Base-by-base conservation (phyloP, 306 rosid genomes). In the Cyclanthera cordifolia region DNA sequence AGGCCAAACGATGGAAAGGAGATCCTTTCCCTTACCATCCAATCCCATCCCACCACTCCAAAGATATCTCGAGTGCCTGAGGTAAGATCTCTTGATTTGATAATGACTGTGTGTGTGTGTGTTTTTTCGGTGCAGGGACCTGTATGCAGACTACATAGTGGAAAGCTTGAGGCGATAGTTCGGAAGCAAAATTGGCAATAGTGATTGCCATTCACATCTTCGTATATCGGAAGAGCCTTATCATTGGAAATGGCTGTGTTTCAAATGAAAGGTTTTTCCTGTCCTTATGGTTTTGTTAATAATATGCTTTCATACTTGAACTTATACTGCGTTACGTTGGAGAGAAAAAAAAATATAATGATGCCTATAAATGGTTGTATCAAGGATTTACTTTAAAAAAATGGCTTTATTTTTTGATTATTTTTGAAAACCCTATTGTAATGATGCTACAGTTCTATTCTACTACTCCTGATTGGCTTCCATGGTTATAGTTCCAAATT, bases 91-190 rank as follows among this genome's bases (percentile, higher is more conserved):
- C 41, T 34, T 9, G 41, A 6, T 34, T 1, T 53, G 45, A 15
- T 60, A 19, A 11, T 13, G 19, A 37, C 39, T 24, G 72, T 76
- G n/a, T n/a, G n/a, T n/a, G n/a, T n/a, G n/a, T 34, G 7, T 34
- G 32, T 69, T 27, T 8, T 27, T 13, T 28, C 21, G 45, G 72
- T 77, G 83, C 47, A 93, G 98, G 95, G 53, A 84, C 51, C 83
- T 93, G 49, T 93, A 93, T 70, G 96, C 96, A 4, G 93, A 93
- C 84, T 93, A 93, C 83, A 78, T 93, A 11, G 98, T 93, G 78
- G 98, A 93, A 85, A 75, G 87, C 82, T 81, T 93, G 85, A 86
- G 98, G 89, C 82, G 98, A 86, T 93, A 89, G 89, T 54, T 19
- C 14, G 4, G 20, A 23, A 45, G 23, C 41, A 41, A 13, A 55